phyloP scores from a whole-genome alignment of 768 basidiomycete genomes.

The Collybia sp. region DNA sequence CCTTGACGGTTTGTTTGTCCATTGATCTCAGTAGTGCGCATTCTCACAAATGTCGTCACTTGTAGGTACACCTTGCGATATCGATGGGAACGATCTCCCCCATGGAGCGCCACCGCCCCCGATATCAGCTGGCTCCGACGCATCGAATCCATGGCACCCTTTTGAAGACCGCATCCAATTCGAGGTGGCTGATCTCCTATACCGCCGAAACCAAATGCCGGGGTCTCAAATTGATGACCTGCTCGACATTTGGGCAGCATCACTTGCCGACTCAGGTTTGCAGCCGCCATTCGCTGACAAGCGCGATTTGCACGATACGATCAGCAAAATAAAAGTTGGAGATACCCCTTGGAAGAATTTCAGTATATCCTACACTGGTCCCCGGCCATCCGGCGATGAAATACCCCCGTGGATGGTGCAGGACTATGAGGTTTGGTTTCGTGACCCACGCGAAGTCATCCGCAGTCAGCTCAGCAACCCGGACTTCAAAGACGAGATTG shows the following conservation, averaged over 20 bases:
- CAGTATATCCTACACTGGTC: not conserved
- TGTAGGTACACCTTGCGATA: too few relatives aligned
- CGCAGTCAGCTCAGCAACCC: conserved; percentile 16
- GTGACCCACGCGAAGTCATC: conserved; percentile 12
- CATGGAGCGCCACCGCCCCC: too few relatives aligned
- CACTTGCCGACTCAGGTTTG: not conserved
- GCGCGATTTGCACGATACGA: not conserved
- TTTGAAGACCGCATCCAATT: too few relatives aligned
- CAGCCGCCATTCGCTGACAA: not conserved
- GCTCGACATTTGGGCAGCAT: not conserved
- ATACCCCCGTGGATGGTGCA: conserved; percentile 21
- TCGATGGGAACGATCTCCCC: too few relatives aligned
- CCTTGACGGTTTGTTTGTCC: too few relatives aligned
- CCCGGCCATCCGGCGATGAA: not conserved
- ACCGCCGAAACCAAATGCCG: not conserved
- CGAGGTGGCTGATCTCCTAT: not conserved
- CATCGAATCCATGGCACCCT: too few relatives aligned
- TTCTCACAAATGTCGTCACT: too few relatives aligned
- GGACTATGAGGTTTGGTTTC: conserved; percentile 16
- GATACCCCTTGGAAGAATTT: not conserved
- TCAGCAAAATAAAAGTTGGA: not conserved
- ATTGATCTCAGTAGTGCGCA: too few relatives aligned
- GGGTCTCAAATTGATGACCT: not conserved
- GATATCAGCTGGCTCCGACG: too few relatives aligned
- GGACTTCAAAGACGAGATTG: conserved; percentile 14